Evolutionary conservation across 2,329 filamentous ascomycete genomes (phyloP).

Genomic region (Metarhizium rileyi): DNA sequence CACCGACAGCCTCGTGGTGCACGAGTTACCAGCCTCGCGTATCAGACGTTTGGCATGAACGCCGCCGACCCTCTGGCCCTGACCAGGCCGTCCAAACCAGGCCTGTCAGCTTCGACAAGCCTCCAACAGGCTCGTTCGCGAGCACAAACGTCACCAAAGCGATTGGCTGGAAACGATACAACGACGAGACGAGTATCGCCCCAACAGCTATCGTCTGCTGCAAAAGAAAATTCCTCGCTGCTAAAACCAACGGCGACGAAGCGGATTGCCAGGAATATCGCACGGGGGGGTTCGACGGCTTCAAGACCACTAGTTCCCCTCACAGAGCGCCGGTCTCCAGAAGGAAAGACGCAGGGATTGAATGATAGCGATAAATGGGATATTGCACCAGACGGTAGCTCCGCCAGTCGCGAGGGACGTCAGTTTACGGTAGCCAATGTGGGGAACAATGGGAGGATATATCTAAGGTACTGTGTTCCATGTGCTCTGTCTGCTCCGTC

Average conservation of each 20-base stretch:
- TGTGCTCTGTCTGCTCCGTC: neutral
- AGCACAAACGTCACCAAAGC: conserved; percentile 6
- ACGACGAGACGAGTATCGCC: conserved; percentile 5
- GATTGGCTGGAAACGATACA: conserved; percentile 3
- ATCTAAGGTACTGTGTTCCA: conserved; percentile 55
- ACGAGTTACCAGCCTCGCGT: conserved; percentile 8
- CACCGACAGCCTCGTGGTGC: conserved; percentile 7
- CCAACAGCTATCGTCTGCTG: neutral
- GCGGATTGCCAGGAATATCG: conserved; percentile 5
- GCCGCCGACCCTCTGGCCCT: conserved; percentile 11
- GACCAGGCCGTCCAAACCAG: conserved; percentile 9
- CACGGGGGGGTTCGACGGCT: conserved; percentile 11
- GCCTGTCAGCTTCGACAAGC: conserved; percentile 1
- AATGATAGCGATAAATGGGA: conserved; percentile 46
- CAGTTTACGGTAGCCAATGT: conserved; percentile 76
- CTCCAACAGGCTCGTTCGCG: neutral
- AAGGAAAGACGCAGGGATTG: conserved; percentile 32
- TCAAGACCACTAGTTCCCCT: conserved; percentile 33
- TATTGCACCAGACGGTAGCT: conserved; percentile 49
- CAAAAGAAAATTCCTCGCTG: conserved; percentile 7
- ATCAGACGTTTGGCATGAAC: conserved; percentile 12
- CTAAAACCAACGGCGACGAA: conserved; percentile 7
- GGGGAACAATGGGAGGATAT: conserved; percentile 74
- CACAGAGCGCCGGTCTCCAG: conserved; percentile 36
- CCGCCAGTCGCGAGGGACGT: conserved; percentile 53